These are phyloP conservation scores for Coemansia sp. DNA, from an alignment of 192 early-diverging fungal species.

Conservation along the genomic window DNA sequence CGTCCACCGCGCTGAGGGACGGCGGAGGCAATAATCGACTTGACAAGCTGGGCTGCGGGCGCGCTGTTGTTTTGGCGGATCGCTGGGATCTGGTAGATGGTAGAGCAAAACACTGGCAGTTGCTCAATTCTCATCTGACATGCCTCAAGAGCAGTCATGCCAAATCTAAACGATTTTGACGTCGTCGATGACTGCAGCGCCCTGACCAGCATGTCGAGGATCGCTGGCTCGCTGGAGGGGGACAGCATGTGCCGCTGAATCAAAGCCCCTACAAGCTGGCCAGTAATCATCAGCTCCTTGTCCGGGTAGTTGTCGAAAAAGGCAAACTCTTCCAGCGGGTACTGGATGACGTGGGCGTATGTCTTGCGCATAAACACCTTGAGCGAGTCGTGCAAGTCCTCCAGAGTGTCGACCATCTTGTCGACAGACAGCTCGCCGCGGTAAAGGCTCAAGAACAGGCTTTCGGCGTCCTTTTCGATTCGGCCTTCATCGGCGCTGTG, in stretches of 20 bases:
- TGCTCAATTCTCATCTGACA: conserved; percentile 83
- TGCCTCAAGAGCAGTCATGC: conserved; percentile 78
- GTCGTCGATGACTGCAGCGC: conserved; percentile 78
- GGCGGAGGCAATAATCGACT: conserved; percentile 32
- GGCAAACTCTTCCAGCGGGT: conserved; percentile 94
- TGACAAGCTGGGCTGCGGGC: conserved; percentile 42
- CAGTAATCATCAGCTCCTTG: conserved; percentile 85
- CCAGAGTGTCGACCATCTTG: conserved; percentile 82
- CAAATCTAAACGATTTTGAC: conserved; percentile 89
- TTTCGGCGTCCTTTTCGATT: conserved; percentile 57
- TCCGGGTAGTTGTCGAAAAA: conserved; percentile 95
- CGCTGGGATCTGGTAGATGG: conserved; percentile 80
- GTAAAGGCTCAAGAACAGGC: conserved; percentile 53
- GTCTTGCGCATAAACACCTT: conserved; percentile 77
- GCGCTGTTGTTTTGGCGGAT: conserved; percentile 65
- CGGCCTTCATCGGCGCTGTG: conserved; percentile 39
- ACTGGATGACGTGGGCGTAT: conserved; percentile 88
- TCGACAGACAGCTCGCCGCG: conserved; percentile 68
- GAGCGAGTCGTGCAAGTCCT: conserved; percentile 76
- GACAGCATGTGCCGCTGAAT: conserved; percentile 89
- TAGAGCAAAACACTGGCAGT: conserved; percentile 87
- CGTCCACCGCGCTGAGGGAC: conserved; percentile 30
- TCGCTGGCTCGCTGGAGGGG: conserved; percentile 75
- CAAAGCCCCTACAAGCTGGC: conserved; percentile 85
- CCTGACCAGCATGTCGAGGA: conserved; percentile 88